Conservation (phyloP, 1,284 basidiomycete genomes). For the Tilletia setariae region DNA sequence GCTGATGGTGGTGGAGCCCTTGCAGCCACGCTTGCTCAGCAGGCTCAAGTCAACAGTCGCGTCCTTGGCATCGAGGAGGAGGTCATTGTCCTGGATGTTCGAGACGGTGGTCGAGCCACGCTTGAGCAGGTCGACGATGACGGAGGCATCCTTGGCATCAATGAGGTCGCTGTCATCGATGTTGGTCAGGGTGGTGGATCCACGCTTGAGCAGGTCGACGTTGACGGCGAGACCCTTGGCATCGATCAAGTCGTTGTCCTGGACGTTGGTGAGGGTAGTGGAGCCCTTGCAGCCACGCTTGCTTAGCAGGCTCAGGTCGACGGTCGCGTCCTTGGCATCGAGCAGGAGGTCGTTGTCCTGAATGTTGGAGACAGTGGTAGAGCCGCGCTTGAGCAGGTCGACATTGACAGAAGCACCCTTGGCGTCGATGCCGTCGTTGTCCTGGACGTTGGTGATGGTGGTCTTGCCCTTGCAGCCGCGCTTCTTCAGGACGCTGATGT, state of each 20-base stretch:
- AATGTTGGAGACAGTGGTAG: not conserved
- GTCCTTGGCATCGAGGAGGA: constrained; percentile 1
- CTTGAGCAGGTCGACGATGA: not conserved
- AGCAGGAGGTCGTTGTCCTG: constrained; percentile 5
- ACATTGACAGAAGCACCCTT: not conserved
- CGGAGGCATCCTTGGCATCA: not conserved
- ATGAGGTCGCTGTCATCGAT: not conserved
- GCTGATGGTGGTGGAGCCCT: not conserved
- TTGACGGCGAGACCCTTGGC: not conserved
- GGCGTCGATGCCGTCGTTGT: constrained; percentile 7
- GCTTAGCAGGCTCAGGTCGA: not conserved
- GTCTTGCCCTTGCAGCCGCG: not conserved
- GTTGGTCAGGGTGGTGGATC: not conserved
- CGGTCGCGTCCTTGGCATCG: not conserved
- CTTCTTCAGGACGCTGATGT: not conserved
- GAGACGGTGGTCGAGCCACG: not conserved
- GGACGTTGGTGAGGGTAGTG: not conserved
- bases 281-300: constrained; percentile 1
- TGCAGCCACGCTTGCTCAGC: not conserved
- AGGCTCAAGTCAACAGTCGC: not conserved
- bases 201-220: not conserved
- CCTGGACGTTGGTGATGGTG: constrained; percentile 4
- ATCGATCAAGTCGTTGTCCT: constrained; percentile 6
- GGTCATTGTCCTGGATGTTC: constrained; percentile 5
- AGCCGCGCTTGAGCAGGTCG: constrained; percentile 2